Base-by-base conservation (phyloP, 257 asterid genomes). In the Plectranthus barbatus region DNA sequence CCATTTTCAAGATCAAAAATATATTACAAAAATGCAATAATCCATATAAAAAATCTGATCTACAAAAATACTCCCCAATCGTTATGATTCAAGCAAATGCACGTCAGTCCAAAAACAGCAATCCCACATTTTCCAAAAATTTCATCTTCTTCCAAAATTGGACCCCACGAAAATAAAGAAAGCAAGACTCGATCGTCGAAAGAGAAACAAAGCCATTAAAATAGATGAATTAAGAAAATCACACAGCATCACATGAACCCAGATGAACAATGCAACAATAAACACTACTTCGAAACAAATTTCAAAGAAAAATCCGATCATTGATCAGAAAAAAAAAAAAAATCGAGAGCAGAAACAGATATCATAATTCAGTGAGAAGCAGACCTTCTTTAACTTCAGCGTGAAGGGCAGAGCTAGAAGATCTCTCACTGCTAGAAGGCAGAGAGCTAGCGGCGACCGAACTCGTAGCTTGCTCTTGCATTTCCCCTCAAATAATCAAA, bases 351-450 rank as follows among this genome's bases (percentile, higher is more conserved):
- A n/a, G n/a, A n/a, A n/a, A 14, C 7, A 31, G 33, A 61, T 29
- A 56, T 29, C 12, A 19, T 34, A 42, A 9, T 18, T 45, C 2
- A 3, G n/a, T n/a, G n/a, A 31, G 11, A 56, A 26, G 42, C 2
- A 45, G 0, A 84, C 98, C 96, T 84, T 84, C 94, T 85, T 82
- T 91, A 66, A 80, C 71, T 69, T 83, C 95, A 64, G 67, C 60
- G 42, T 85, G 91, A 66, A 81, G 91, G 6, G 95, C 95, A 20
- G 96, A 84, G 78, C 96, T 88, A 3, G 98, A 91, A 72, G 98
- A 91, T 81, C 96, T 85, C 73, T 91, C 98, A 56, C 96, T 91
- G 26, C 98, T 91, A 4, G 98, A 91, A 58, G 91, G 98, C 72
- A 81, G 50, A 39, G 96, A 91, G 77, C 79, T 82, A 2, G 91